Percentiles rank a stretch among this genome's conserved stretches.
phyloP scores from a whole-genome alignment of 768 basidiomycete species.

The Boletus rubropictus region DNA sequence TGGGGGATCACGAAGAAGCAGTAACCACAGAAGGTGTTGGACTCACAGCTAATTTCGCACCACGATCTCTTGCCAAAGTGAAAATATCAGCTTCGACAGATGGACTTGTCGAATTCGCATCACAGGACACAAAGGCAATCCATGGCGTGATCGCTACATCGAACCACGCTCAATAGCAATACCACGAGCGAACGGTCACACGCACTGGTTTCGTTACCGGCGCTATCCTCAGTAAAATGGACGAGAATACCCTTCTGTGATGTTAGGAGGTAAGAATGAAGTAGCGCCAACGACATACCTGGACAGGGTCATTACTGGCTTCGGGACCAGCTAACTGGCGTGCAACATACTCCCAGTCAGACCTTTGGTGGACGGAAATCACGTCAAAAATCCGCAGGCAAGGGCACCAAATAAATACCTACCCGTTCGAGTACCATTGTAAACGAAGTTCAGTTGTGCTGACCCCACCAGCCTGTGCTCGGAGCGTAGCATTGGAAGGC shows the following conservation, averaged over 20 bases:
- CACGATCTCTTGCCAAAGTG: conserved; percentile 69
- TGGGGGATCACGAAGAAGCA: conserved; percentile 1
- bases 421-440: conserved; percentile 57
- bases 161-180: conserved; percentile 12
- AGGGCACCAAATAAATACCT: conserved; percentile 5
- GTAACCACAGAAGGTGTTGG: not conserved
- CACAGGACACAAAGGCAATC: conserved; percentile 87
- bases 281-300: conserved; percentile 36
- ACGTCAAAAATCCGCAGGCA: conserved; percentile 10
- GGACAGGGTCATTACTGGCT: conserved; percentile 43
- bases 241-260: conserved; percentile 65
- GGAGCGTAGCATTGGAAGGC: conserved; percentile 60
- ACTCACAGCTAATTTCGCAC: conserved; percentile 75
- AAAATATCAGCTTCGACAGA: conserved; percentile 68
- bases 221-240: conserved; percentile 68
- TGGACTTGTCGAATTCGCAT: conserved; percentile 63
- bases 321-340: conserved; percentile 52
- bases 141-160: conserved; percentile 69
- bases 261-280: conserved; percentile 1
- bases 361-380: conserved; percentile 29
- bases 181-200: conserved; percentile 29
- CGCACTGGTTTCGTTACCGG: conserved; percentile 44
- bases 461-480: conserved; percentile 46
- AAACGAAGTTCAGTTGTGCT: conserved; percentile 48
- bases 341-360: conserved; percentile 49